Percentiles rank a stretch among this genome's conserved stretches.
Conservation (phyloP, 2,329 filamentous ascomycete species). For the Celoporthe dispersa region DNA sequence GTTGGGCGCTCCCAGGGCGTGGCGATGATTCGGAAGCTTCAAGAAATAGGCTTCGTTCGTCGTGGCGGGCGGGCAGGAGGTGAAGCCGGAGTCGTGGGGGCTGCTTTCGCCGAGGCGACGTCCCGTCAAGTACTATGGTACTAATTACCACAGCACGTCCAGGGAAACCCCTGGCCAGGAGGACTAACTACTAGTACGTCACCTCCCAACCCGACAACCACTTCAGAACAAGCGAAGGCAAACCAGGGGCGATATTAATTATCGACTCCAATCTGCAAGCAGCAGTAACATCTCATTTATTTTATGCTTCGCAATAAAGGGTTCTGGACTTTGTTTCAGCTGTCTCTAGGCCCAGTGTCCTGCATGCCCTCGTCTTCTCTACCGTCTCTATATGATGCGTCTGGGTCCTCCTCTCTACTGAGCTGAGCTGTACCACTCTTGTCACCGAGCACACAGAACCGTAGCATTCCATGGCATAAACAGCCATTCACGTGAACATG, state of each 20-base stretch:
- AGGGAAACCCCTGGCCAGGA: background rate
- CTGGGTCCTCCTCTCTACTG: background rate
- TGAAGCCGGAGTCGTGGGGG: slow-evolving; percentile 2
- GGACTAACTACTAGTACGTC: background rate
- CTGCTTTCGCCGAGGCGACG: background rate
- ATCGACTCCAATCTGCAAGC: slow-evolving; percentile 8
- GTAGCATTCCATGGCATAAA: background rate
- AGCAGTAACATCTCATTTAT: background rate
- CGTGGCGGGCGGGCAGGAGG: background rate
- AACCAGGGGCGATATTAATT: background rate
- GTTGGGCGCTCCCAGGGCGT: background rate
- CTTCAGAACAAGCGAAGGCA: background rate
- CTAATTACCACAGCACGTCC: background rate
- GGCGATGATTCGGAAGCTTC: background rate
- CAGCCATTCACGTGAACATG: background rate
- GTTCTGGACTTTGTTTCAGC: background rate
- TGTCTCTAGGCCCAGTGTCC: background rate
- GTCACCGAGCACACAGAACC: background rate
- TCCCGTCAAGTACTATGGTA: background rate
- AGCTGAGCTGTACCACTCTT: background rate
- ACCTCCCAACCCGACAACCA: background rate
- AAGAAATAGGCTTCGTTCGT: background rate
- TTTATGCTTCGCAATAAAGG: background rate
- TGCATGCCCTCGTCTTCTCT: background rate
- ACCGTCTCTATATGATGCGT: background rate